Evolutionary conservation across 2,329 filamentous ascomycete genomes (phyloP).

Genomic region (Helotiales sp.): DNA sequence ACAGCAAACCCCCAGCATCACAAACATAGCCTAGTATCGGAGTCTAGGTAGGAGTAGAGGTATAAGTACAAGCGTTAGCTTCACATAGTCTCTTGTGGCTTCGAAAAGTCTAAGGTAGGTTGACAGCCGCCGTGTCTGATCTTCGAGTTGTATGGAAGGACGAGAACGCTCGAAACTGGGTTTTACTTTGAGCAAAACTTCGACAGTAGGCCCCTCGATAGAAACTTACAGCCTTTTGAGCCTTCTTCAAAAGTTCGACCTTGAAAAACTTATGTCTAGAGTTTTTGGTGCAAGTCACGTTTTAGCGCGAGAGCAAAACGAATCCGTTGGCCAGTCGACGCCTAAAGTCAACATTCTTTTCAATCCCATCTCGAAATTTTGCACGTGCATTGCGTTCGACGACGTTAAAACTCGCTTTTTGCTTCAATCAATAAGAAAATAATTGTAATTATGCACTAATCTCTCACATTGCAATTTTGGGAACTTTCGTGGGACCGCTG

Average conservation of each 20-base stretch:
- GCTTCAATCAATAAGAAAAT: constrained; percentile 9
- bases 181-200: no score
- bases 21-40: neutral
- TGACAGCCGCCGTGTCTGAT: no score
- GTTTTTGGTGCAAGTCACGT: neutral
- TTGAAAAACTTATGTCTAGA: no score
- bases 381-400: neutral
- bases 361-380: neutral
- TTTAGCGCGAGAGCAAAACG: neutral
- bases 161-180: no score
- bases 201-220: no score
- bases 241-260: no score
- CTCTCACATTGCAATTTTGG: constrained; percentile 1
- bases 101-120: no score
- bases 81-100: no score
- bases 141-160: no score
- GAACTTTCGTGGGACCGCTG: neutral
- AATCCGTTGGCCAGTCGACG: neutral
- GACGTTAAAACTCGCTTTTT: neutral
- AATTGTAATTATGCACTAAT: constrained; percentile 2
- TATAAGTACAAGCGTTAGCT: no score
- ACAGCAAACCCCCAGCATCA: neutral
- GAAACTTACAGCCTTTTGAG: no score
- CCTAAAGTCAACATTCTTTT: neutral
- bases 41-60: no score